Evolutionary conservation across 1,284 basidiomycete species (phyloP).

Genomic region (Cystobasidiaceae sp.): DNA sequence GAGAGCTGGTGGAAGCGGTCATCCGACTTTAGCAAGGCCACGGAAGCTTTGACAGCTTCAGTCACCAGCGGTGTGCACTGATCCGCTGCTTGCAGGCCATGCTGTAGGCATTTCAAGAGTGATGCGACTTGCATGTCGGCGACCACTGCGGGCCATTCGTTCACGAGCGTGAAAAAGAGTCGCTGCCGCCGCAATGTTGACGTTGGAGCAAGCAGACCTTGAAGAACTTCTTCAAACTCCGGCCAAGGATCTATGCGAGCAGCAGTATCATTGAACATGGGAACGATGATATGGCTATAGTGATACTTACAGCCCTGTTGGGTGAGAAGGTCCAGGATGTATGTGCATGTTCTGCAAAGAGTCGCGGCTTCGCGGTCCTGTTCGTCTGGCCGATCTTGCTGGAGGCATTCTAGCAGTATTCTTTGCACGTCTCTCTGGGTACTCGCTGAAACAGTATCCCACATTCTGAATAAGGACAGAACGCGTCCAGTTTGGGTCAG

Average conservation of each 20-base stretch:
- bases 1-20: background rate
- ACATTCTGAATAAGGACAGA: too few relatives aligned
- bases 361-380: too few relatives aligned
- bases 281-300: too few relatives aligned
- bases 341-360: too few relatives aligned
- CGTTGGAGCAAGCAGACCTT: background rate
- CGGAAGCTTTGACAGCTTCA: slow-evolving; percentile 10
- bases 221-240: slow-evolving; percentile 1
- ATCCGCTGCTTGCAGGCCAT: slow-evolving; percentile 6
- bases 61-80: background rate
- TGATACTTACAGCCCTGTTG: too few relatives aligned
- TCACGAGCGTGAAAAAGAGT: slow-evolving; percentile 15
- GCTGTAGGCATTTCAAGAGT: background rate
- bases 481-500: too few relatives aligned
- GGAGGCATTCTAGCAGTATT: background rate
- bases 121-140: slow-evolving; percentile 4
- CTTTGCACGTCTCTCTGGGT: too few relatives aligned
- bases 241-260: slow-evolving; percentile 9
- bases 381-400: too few relatives aligned
- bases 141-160: slow-evolving; percentile 3
- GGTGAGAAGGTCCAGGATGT: too few relatives aligned
- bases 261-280: background rate
- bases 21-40: slow-evolving; percentile 8
- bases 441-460: too few relatives aligned
- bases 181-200: background rate